phyloP scores from a whole-genome alignment of 768 basidiomycete species.

The Saitozyma sp. region DNA sequence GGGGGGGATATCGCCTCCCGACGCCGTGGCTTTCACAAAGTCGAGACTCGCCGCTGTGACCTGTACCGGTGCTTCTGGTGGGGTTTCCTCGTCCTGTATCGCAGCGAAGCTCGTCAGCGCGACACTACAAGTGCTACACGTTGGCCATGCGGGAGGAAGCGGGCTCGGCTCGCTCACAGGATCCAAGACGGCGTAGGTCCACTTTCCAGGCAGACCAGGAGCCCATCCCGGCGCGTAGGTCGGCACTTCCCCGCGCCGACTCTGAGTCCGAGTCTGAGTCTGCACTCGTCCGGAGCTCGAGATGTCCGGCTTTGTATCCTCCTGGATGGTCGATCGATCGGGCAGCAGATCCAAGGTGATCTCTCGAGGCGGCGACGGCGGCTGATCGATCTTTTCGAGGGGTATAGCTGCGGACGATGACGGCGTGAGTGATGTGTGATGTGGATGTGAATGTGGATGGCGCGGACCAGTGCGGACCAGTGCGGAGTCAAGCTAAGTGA shows the following conservation, averaged over 20 bases:
- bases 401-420: slow-evolving; percentile 4
- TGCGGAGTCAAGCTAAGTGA: background rate
- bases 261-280: background rate
- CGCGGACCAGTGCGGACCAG: background rate
- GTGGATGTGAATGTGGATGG: background rate
- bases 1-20: slow-evolving; percentile 36
- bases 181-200: slow-evolving; percentile 17
- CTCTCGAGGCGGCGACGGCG: slow-evolving; percentile 2
- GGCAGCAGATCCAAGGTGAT: slow-evolving; percentile 14
- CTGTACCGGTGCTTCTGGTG: slow-evolving; percentile 6
- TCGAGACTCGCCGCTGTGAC: slow-evolving; percentile 35
- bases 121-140: background rate
- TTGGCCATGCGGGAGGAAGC: background rate
- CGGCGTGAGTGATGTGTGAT: background rate
- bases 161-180: no score
- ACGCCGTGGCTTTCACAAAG: slow-evolving; percentile 42
- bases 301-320: slow-evolving; percentile 24
- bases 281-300: background rate
- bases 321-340: background rate
- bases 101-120: background rate
- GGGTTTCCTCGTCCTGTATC: background rate
- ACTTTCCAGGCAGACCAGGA: slow-evolving; percentile 28
- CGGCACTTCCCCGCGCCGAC: slow-evolving; percentile 4
- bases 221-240: slow-evolving; percentile 29
- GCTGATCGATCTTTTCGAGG: slow-evolving; percentile 1